A percentile compares a stretch with the other conserved stretches of the same genome.
phyloP scores from a whole-genome alignment of 495 filamentous ascomycete species.

The Aspergillus kassunensis region DNA sequence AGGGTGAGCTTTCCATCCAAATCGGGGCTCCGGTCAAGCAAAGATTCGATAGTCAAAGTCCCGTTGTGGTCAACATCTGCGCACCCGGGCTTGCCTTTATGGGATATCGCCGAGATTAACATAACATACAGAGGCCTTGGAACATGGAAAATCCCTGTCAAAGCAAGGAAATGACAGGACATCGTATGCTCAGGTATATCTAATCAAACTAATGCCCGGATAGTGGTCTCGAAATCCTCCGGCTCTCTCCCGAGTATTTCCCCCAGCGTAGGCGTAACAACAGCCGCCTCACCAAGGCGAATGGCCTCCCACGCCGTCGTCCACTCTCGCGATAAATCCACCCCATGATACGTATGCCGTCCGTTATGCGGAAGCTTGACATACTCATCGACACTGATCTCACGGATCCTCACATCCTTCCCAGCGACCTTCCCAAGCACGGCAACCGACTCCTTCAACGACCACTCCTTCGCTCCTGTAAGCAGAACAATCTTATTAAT shows the following conservation, averaged over 20 bases:
- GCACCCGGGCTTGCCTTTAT: too few species aligned
- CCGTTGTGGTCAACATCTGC: too few species aligned
- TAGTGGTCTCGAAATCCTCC: conserved; percentile 28
- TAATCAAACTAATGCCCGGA: conserved; percentile 7
- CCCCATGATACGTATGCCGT: conserved; percentile 21
- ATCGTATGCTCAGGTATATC: too few species aligned
- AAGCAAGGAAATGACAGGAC: not conserved
- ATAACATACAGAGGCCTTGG: too few species aligned
- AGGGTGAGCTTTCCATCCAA: too few species aligned
- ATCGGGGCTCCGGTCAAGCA: too few species aligned
- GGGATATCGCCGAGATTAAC: too few species aligned
- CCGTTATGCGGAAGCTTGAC: conserved; percentile 17
- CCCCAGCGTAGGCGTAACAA: conserved; percentile 30
- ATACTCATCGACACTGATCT: conserved; percentile 39
- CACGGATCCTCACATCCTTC: conserved; percentile 22
- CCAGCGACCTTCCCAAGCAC: conserved; percentile 28
- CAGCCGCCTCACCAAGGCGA: conserved; percentile 34
- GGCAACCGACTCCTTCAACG: conserved; percentile 35
- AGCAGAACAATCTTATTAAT: conserved; percentile 34
- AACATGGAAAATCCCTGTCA: not conserved
- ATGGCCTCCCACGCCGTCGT: conserved; percentile 44
- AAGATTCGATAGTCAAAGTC: too few species aligned
- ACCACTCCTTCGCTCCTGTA: conserved; percentile 32
- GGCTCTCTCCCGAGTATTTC: conserved; percentile 35
- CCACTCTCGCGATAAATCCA: conserved; percentile 25